Evolutionary conservation across 2,329 filamentous ascomycete species (phyloP).

Genomic region (Apiospora kogelbergensis): DNA sequence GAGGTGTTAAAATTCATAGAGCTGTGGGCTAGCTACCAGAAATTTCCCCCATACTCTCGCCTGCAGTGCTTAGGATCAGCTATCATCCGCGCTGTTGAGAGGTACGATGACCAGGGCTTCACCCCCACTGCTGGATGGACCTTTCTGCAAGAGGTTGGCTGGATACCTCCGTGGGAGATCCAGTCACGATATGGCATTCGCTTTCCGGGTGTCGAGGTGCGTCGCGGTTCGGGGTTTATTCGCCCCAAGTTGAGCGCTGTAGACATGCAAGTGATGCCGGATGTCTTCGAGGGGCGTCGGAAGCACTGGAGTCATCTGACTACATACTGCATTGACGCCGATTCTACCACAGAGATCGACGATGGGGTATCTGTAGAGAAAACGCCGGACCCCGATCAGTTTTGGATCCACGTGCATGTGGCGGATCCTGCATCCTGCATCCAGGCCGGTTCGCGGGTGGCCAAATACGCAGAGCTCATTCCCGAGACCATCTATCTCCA

Average conservation of each 20-base stretch:
- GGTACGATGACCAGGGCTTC: constrained; percentile 56
- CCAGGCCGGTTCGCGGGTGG: constrained; percentile 54
- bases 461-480: constrained; percentile 60
- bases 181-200: constrained; percentile 60
- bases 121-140: constrained; percentile 53
- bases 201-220: constrained; percentile 48
- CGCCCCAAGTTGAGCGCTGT: constrained; percentile 33
- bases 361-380: constrained; percentile 74
- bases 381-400: constrained; percentile 51
- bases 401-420: constrained; percentile 77
- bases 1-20: constrained; percentile 69
- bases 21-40: constrained; percentile 60
- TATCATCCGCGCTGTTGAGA: constrained; percentile 60
- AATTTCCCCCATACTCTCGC: constrained; percentile 51
- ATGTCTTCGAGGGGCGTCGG: constrained; percentile 51
- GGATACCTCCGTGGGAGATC: constrained; percentile 70
- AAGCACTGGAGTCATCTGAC: constrained; percentile 58
- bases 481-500: constrained; percentile 61
- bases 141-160: constrained; percentile 75
- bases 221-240: constrained; percentile 41
- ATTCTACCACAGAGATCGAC: constrained; percentile 69
- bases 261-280: constrained; percentile 37
- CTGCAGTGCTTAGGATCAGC: constrained; percentile 63
- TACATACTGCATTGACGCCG: constrained; percentile 73
- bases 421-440: constrained; percentile 78